phyloP scores from a whole-genome alignment of 768 basidiomycete species.

The Plicaturopsis crispa region DNA sequence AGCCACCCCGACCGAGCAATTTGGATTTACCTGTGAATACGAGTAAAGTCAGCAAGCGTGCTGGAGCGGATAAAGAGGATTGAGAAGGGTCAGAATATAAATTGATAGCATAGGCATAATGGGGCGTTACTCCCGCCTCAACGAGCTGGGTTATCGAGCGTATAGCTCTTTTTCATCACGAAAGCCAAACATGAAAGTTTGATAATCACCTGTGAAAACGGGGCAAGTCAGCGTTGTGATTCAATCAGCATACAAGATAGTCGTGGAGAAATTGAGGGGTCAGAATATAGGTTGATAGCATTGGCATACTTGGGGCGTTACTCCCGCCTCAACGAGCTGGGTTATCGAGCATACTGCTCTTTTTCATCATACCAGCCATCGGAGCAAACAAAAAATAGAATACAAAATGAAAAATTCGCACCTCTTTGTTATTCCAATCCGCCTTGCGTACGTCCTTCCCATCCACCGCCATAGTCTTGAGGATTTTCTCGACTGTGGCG shows the following conservation, averaged over 20 bases:
- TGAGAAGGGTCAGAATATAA: slow-evolving; percentile 25
- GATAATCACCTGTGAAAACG: not conserved
- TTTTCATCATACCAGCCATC: slow-evolving; percentile 64
- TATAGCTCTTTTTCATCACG: slow-evolving; percentile 66
- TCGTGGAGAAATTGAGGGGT: slow-evolving; percentile 11
- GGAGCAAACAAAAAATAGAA: slow-evolving; percentile 6
- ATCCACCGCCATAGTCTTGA: slow-evolving; percentile 71
- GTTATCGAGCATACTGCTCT: slow-evolving; percentile 76
- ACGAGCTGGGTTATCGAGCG: slow-evolving; percentile 88
- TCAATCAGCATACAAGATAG: slow-evolving; percentile 1
- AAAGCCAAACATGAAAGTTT: not conserved
- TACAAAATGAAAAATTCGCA: slow-evolving; percentile 33
- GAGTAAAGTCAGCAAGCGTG: not conserved
- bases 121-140: slow-evolving; percentile 82
- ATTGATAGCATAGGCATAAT: slow-evolving; percentile 53
- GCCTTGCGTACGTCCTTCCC: slow-evolving; percentile 87
- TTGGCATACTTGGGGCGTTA: slow-evolving; percentile 61
- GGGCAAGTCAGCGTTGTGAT: no score
- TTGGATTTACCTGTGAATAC: not conserved
- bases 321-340: slow-evolving; percentile 87
- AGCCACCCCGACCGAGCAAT: no score
- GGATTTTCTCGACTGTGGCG: slow-evolving; percentile 79
- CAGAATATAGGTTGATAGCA: slow-evolving; percentile 48
- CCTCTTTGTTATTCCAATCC: slow-evolving; percentile 97
- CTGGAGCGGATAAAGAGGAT: slow-evolving; percentile 1